Evolutionary conservation across 202 grass and related monocot genomes (phyloP).

Genomic region (Saccharum hybrid): DNA sequence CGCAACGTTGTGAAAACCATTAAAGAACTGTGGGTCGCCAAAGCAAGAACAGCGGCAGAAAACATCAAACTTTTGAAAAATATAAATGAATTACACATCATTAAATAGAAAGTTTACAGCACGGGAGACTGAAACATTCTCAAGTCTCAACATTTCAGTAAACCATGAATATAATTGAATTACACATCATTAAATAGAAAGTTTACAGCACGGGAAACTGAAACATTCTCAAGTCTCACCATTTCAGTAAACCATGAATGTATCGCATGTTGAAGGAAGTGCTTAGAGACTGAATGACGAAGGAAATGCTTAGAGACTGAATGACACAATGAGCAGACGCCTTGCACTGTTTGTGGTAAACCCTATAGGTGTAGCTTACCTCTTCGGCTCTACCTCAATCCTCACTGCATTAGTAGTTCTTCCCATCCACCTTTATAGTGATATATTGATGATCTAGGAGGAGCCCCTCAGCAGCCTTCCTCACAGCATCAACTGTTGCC

Average conservation of each 20-base stretch:
- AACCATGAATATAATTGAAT: no score
- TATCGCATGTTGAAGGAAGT: background rate
- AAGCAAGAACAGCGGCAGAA: background rate
- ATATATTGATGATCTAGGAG: conserved; percentile 26
- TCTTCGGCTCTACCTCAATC: background rate
- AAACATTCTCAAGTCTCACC: background rate
- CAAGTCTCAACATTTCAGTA: no score
- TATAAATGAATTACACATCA: background rate
- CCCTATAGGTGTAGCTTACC: no score
- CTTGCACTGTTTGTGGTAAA: no score
- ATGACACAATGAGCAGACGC: background rate
- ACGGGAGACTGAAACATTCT: no score
- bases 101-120: no score
- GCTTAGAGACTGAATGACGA: no score
- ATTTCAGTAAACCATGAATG: background rate
- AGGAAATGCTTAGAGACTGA: background rate
- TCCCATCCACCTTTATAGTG: background rate
- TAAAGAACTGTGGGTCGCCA: background rate
- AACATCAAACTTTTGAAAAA: background rate
- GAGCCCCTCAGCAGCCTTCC: background rate
- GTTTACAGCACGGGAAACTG: background rate
- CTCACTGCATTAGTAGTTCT: background rate
- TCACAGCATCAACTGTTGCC: background rate
- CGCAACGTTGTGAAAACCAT: background rate
- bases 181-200: background rate